These are phyloP conservation scores for Globisporangium nagaii DNA, from an alignment of 352 stramenopile genomes.

Conservation along the genomic window DNA sequence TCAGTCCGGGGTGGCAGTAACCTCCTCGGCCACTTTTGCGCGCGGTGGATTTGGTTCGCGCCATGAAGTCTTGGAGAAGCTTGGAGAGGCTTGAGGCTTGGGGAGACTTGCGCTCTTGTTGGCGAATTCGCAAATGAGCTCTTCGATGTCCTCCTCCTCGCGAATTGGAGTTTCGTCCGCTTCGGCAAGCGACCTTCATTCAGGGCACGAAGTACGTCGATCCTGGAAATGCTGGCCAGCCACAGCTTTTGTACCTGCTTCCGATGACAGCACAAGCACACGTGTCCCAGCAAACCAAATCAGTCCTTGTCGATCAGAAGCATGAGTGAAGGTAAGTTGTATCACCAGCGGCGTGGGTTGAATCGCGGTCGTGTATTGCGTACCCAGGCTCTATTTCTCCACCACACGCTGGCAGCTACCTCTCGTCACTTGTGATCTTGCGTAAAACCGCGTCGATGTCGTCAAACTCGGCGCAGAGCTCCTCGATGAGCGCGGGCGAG, in stretches of 20 bases:
- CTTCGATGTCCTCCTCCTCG: no score
- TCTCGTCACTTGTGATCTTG: not conserved
- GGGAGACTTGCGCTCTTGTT: not conserved
- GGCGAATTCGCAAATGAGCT: not conserved
- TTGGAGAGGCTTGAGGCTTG: no score
- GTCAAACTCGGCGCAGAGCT: slow-evolving; percentile 11
- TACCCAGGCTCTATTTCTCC: not conserved
- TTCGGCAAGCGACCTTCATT: not conserved
- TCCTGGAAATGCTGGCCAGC: no score
- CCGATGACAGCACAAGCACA: no score
- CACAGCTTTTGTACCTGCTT: no score
- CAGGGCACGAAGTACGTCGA: not conserved
- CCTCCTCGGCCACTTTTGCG: not conserved
- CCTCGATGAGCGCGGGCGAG: slow-evolving; percentile 5
- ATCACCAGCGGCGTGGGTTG: no score
- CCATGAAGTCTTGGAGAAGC: not conserved
- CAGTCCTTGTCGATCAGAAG: not conserved
- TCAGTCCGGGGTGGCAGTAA: not conserved
- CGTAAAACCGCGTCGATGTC: slow-evolving; percentile 2
- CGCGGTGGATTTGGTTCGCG: not conserved
- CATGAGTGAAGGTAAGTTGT: not conserved
- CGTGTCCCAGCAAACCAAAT: not conserved
- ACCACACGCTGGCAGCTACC: no score
- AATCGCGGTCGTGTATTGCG: not conserved
- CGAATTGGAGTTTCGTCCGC: no score